Evolutionary conservation across 2,329 filamentous ascomycete genomes (phyloP), one percentile per base, ranked within the genome.

Genomic region (Hyphodiscus sp.): DNA sequence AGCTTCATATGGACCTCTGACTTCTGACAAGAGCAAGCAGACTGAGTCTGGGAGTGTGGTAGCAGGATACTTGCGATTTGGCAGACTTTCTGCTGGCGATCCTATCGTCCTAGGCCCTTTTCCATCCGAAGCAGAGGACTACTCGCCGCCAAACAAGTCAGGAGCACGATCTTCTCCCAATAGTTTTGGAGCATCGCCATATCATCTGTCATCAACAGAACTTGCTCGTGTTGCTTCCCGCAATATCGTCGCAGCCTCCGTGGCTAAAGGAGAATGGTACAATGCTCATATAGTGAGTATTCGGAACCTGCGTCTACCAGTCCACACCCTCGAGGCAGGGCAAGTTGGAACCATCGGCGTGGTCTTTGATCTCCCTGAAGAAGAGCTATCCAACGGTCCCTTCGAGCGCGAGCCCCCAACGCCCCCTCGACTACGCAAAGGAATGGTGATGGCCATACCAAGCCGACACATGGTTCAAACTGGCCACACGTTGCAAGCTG

Each of bases 261-360:
- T 74, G 2, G 74, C 72, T 63, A 81, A 76, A 59, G 81, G 77
- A 16, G 85, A 89, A 69, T 97, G 92, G 92, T 83, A 89, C 58
- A 77, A 78, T 20, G 90, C 92, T 6, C 84, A 80, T 44, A 83
- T 97, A 50, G 85, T 89, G 45, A 97, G 91, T 62, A 85, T 96
- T 44, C 86, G 92, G 20, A 95, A 96, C 62, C 75, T 99, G 9
- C 83, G 92, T 5, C 75, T 96, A 2, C 89, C 92, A 0, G 91
- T 96, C 0, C 82, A 83, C 46, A 82, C 79, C 0, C 77, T 97
- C 8, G 78, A 85, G 49, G 78, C 85, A 16, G 90, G 89, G 10
- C 92, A 99, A 70, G 91, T 92, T 6, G 94, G 92, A 0, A 96
- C 91, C 0, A 80, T 99, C 51, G 92, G 91, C 0, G 75, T 97